phyloP scores from a whole-genome alignment of 2,329 filamentous ascomycete genomes.

The Cadophora sp. region DNA sequence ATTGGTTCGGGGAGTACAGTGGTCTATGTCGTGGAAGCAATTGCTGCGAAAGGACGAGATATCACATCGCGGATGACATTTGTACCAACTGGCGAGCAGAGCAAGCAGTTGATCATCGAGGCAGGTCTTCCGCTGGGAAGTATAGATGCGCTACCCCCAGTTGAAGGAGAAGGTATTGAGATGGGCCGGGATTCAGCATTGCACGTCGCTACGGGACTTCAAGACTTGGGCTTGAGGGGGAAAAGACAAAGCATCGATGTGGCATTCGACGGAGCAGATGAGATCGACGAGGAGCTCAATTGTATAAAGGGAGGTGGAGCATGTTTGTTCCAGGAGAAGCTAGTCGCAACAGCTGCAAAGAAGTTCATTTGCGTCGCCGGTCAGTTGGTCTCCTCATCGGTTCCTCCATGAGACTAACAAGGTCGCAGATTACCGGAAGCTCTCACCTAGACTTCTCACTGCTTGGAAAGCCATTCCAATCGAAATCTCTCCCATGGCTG shows the following conservation, averaged over 20 bases:
- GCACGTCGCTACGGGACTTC: slow-evolving; percentile 61
- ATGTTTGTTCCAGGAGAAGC: slow-evolving; percentile 97
- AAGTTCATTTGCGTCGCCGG: slow-evolving; percentile 89
- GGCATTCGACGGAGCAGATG: slow-evolving; percentile 95
- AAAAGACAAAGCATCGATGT: slow-evolving; percentile 73
- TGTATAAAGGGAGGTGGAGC: slow-evolving; percentile 98
- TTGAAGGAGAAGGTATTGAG: slow-evolving; percentile 35
- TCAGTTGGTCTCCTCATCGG: slow-evolving; percentile 48
- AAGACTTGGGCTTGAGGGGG: slow-evolving; percentile 45
- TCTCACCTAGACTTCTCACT: slow-evolving; percentile 75
- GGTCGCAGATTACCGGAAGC: slow-evolving; percentile 83
- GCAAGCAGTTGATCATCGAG: slow-evolving; percentile 81
- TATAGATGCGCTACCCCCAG: slow-evolving; percentile 45
- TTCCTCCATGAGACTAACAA: slow-evolving; percentile 14
- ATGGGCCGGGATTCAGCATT: slow-evolving; percentile 64
- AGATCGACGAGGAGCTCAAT: slow-evolving; percentile 93
- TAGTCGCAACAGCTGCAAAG: slow-evolving; percentile 83
- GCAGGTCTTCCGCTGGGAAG: slow-evolving; percentile 77
- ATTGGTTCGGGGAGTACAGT: slow-evolving; percentile 86
- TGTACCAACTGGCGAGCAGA: slow-evolving; percentile 77
- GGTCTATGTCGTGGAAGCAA: slow-evolving; percentile 84
- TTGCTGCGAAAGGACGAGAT: slow-evolving; percentile 63
- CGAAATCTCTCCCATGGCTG: slow-evolving; percentile 88
- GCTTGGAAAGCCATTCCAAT: slow-evolving; percentile 89
- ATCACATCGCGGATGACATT: slow-evolving; percentile 75